Evolutionary conservation across 345 rosid species (phyloP).

Genomic region (Conringia planisiliqua): DNA sequence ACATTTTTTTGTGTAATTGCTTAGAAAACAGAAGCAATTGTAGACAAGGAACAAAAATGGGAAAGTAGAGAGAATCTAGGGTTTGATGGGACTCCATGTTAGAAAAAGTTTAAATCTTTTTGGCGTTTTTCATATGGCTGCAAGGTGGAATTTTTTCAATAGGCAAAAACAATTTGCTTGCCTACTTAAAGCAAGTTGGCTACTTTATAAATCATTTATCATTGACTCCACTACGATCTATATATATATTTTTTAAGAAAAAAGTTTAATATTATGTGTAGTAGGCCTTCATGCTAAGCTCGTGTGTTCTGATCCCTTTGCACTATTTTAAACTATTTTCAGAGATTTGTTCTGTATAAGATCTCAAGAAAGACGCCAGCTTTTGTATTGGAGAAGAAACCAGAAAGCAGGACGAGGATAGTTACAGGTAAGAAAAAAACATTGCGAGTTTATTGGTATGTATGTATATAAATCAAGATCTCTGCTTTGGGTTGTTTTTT

Average conservation of each 20-base stretch:
- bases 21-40: neutral
- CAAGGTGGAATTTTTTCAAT: conserved; percentile 32
- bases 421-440: conserved; percentile 8
- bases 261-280: neutral
- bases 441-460: neutral
- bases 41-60: neutral
- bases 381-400: conserved; percentile 9
- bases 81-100: conserved; percentile 4
- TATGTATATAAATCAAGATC: neutral
- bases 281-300: conserved; percentile 30
- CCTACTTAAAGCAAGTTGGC: conserved; percentile 30
- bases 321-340: conserved; percentile 17
- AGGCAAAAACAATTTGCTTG: conserved; percentile 19
- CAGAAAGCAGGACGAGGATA: neutral
- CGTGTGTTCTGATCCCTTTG: conserved; percentile 33
- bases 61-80: conserved; percentile 18
- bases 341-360: conserved; percentile 23
- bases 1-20: neutral
- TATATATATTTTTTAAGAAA: neutral
- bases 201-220: conserved; percentile 12
- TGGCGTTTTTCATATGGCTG: conserved; percentile 23
- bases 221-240: conserved; percentile 31
- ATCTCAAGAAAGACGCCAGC: conserved; percentile 11
- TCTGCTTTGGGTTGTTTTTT: neutral
- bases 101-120: conserved; percentile 18